These are phyloP conservation scores for Dalbergia cultrata DNA, from an alignment of 306 rosid species.

Conservation along the genomic window DNA sequence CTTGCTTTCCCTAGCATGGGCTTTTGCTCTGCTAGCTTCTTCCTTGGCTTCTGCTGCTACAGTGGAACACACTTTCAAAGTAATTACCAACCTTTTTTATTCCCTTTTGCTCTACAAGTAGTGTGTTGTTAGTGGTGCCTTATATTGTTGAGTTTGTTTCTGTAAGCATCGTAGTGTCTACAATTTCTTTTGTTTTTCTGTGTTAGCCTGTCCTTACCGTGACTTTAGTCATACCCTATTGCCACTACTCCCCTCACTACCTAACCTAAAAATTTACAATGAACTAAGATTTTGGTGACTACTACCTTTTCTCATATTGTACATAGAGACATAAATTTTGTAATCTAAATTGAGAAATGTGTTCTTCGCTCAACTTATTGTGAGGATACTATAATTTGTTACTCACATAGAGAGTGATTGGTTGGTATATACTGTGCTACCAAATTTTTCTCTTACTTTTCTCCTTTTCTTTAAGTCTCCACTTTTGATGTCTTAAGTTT, in stretches of 20 bases:
- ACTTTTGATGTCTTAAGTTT: no score
- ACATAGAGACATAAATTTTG: no score
- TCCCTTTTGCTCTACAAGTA: background rate
- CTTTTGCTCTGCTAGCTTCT: slow-evolving; percentile 48
- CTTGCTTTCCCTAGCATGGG: slow-evolving; percentile 41
- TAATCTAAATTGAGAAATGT: no score
- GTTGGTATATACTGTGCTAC: no score
- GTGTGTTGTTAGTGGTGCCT: background rate
- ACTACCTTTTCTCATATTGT: background rate
- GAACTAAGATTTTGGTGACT: background rate
- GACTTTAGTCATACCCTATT: background rate
- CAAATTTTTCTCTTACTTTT: no score
- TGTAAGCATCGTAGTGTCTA: background rate
- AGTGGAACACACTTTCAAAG: slow-evolving; percentile 57
- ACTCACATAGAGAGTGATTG: no score
- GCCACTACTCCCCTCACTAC: no score
- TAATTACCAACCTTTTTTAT: slow-evolving; percentile 21
- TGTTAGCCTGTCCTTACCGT: background rate
- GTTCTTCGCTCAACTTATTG: no score
- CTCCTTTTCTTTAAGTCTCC: no score
- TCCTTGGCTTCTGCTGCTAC: slow-evolving; percentile 54
- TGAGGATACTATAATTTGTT: no score
- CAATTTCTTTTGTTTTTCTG: background rate
- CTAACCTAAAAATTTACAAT: background rate
- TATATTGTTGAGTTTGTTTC: background rate